Base-by-base conservation (phyloP, 192 early-diverging fungal species). In the Linnemannia zychae region DNA sequence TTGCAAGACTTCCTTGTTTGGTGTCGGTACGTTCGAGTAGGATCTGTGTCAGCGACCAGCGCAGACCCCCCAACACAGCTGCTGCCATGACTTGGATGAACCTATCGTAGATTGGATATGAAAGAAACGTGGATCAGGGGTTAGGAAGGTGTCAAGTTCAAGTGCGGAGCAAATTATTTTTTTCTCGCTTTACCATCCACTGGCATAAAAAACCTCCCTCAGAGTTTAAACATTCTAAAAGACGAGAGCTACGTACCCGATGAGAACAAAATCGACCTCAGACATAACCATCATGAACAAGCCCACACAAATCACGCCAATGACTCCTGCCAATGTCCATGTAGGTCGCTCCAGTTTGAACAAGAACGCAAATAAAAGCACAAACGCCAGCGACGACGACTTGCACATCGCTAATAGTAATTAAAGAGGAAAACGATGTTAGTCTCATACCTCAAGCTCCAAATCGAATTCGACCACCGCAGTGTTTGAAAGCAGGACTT, bases 31-130 rank as follows among this genome's bases (percentile, higher is more conserved):
- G 72, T 60, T 93, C 90, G 22, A 99, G 85, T 18, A 99, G 85
- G 7, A 98, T 89, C 79, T 98, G 96, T 0, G 96, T 98, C 71
- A 98, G 88, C 15, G 95, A 91, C 98, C 97, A 98, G 46, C 98
- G 92, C 65, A 98, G 85, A n/a, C 98, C 98, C 76, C 95, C 92
- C 74, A 97, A 88, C 1, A 95, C 92, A 33, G 96, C 92, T 1
- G 97, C 96, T 9, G 87, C 75, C 83, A 97, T 95, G 38, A 94
- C 96, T 75, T 95, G 90, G 17, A 96, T 49, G 81, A 96, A 95
- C 5, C 91, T 91, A 47, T 24, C 46, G 17, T 28, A 37, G 34
- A 5, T 31, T 22, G n/a, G n/a, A 73, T 48, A 17, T 48, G 36
- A 31, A 17, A 31, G 1, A 7, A 22, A 28, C 31, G 46, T 47